Base-by-base conservation (phyloP, 306 rosid species). In the Parietaria judaica region DNA sequence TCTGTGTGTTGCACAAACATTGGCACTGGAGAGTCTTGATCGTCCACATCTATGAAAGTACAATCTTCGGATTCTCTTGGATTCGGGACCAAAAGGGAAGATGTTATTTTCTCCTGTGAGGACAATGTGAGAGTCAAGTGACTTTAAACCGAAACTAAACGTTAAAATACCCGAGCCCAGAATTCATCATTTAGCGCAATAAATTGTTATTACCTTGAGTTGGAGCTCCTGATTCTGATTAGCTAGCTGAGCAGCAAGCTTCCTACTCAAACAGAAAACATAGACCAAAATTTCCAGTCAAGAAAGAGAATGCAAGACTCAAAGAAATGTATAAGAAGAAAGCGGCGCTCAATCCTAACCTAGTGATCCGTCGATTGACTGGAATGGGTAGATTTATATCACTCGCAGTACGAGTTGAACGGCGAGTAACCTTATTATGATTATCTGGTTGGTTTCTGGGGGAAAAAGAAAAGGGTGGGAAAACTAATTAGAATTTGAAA, bases 1-100 rank as follows among this genome's bases (percentile, higher is more conserved):
- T 82, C 82, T 10, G 87, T 82, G 64, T 79, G 84, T 43, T 76
- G 80, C 59, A 82, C 87, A 62, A 72, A 82, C 84, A 82, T 82
- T 36, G 87, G 84, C 51, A 73, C 80, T 6, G 71, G 54, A 7
- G 16, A 51, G 68, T 63, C 64, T 5, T 51, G 23, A 54, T 70
- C 82, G 37, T 73, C 87, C 31, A 68, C 80, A 62, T 73, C 87
- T 53, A 50, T 38, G 46, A 73, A 72, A 56, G 61, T 56, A 46
- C 65, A 68, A 58, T 75, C 78, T 70, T 50, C 70, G 6, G 67
- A 54, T 39, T 56, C 79, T 31, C 62, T 78, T 51, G 70, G 58
- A 59, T 66, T 51, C 36, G 71, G 44, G 16, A 37, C 70, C 37
- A 68, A 7, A 48, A 55, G 69, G 14, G 49, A 60, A 39, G 62